phyloP scores from a whole-genome alignment of 805 yeast genomes.

The Sporopachydermia quercuum region DNA sequence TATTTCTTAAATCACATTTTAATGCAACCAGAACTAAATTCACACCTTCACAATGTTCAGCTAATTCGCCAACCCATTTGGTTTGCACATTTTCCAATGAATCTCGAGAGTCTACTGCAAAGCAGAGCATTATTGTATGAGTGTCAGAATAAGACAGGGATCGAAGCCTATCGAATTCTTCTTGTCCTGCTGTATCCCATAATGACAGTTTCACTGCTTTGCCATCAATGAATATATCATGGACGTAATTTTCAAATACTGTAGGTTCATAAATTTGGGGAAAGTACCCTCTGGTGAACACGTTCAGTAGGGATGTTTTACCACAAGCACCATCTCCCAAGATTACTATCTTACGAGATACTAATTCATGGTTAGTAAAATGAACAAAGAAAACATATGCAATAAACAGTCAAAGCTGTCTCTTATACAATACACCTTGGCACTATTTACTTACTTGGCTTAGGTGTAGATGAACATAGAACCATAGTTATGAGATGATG shows the following conservation, averaged over 20 bases:
- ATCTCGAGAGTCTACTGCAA: slow-evolving; percentile 86
- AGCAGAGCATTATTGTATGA: slow-evolving; percentile 93
- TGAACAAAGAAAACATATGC: neutral
- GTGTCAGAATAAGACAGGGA: slow-evolving; percentile 90
- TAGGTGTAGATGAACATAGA: slow-evolving; percentile 10
- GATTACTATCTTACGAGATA: slow-evolving; percentile 85
- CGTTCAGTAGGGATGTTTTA: slow-evolving; percentile 85
- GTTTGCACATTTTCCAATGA: slow-evolving; percentile 89
- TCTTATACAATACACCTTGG: neutral
- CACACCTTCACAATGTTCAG: slow-evolving; percentile 95
- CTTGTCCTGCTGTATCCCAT: slow-evolving; percentile 99
- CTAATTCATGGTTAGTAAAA: slow-evolving; percentile 19
- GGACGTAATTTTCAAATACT: slow-evolving; percentile 93
- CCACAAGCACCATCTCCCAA: slow-evolving; percentile 99
- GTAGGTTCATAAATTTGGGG: slow-evolving; percentile 98
- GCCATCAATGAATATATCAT: slow-evolving; percentile 90
- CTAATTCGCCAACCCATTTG: slow-evolving; percentile 94
- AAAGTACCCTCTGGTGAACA: slow-evolving; percentile 92
- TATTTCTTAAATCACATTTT: slow-evolving; percentile 80
- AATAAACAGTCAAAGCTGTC: neutral
- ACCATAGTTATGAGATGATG: no score
- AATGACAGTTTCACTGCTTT: slow-evolving; percentile 82
- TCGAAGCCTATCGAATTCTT: slow-evolving; percentile 89
- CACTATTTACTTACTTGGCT: slow-evolving; percentile 24
- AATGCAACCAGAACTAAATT: slow-evolving; percentile 86